Evolutionary conservation across 805 yeast genomes (phyloP), one percentile per base, ranked within the genome.

Genomic region (Dipodascus geniculatus): DNA sequence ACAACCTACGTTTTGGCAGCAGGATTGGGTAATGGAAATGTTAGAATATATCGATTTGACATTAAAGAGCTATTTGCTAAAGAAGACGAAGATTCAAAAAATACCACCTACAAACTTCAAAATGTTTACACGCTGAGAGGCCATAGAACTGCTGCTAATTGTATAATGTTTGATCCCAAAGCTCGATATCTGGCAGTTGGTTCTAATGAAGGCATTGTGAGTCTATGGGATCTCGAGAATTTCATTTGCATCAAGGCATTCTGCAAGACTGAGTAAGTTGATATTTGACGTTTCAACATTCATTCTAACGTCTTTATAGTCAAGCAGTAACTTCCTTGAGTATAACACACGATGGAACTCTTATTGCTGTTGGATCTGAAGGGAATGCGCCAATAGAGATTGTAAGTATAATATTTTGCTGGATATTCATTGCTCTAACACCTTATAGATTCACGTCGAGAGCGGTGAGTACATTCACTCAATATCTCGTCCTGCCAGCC

Each of bases 101-200:
- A 38, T n/a, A n/a, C n/a, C n/a, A n/a, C 20, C 14, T 38, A 38
- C 44, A 38, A 38, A 38, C 44, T 49, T 61, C 58, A 23, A 56
- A 52, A 56, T 55, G 53, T 54, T 31, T 33, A 53, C 33, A 60
- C 62, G 3, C 57, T 71, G n/a, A 57, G 63, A 14, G 77, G 77
- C 0, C 86, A 82, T 59, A 68, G 78, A 44, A 74, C 82, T 1
- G 67, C 81, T 1, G 73, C 78, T 2, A 73, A 77, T 2, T 61
- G 75, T 28, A 54, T 80, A 14, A 66, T 67, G 17, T 64, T 79
- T 51, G 85, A 80, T 59, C 82, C 83, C 2, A 61, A 71, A 51
- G 87, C 83, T 0, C 59, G 66, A 22, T 75, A 64, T 58, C 54
- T 83, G 9, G 74, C 76, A 1, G 74, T 74, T 1, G 87, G 85